Evolutionary conservation across 2,329 filamentous ascomycete genomes (phyloP).

Genomic region (Amesomyces nigricolor): DNA sequence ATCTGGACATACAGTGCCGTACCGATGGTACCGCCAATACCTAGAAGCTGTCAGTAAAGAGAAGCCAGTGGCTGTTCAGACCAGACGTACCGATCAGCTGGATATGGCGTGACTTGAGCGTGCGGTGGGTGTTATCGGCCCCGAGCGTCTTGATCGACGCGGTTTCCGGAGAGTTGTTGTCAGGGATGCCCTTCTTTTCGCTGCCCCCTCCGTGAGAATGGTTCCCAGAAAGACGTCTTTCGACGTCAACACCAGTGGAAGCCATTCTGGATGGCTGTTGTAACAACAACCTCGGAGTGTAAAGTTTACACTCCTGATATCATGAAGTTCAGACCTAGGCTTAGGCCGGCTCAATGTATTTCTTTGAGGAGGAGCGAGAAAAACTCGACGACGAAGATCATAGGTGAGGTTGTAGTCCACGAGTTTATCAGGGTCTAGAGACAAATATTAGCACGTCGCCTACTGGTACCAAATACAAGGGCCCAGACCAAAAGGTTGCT

Average conservation of each 20-base stretch:
- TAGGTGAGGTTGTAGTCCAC: slow-evolving; percentile 14
- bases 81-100: slow-evolving; percentile 42
- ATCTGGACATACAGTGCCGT: slow-evolving; percentile 57
- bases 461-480: no score
- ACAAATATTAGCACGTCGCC: no score
- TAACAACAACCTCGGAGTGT: neutral
- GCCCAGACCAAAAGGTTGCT: no score
- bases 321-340: neutral
- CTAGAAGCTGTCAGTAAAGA: slow-evolving; percentile 29
- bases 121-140: slow-evolving; percentile 44
- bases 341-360: slow-evolving; percentile 19
- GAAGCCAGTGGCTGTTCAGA: neutral
- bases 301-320: neutral
- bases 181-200: slow-evolving; percentile 15
- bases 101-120: slow-evolving; percentile 51
- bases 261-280: slow-evolving; percentile 7
- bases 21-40: slow-evolving; percentile 60
- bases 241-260: slow-evolving; percentile 13
- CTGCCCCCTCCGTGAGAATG: slow-evolving; percentile 7
- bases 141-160: slow-evolving; percentile 13
- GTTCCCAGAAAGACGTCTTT: slow-evolving; percentile 1
- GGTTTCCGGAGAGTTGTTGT: slow-evolving; percentile 11
- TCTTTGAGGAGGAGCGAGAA: slow-evolving; percentile 31
- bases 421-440: no score
- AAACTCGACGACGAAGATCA: slow-evolving; percentile 28